Base-by-base conservation (phyloP, 2,329 filamentous ascomycete genomes). In the Scedosporium boydii region DNA sequence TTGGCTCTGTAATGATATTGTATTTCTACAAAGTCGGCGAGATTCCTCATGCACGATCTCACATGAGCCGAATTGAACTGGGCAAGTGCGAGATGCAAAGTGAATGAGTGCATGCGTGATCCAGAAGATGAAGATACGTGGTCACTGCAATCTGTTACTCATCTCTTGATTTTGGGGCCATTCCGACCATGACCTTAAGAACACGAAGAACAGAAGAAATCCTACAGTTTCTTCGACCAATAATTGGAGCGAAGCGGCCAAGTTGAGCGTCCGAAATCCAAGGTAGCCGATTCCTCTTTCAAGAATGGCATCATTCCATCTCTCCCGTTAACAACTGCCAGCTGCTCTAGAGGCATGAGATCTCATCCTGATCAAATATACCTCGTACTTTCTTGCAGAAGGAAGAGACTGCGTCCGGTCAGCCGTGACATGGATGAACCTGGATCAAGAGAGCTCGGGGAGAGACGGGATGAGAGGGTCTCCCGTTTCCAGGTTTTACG, bases 1-100 rank as follows among this genome's bases (percentile, higher is more conserved):
- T 55, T 55, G 51, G 51, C 18, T 27, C 51, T 4, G 21, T 55
- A 2, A n/a, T 10, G 12, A 55, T 23, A 55, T 55, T 55, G 51
- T 1, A 55, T 7, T 27, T n/a, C n/a, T 21, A 53, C 48, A 1
- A 21, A 55, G 23, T 27, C 5, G 18, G 18, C 21, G n/a, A 9
- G 23, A 55, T 55, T 55, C 51, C 51, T 27, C 51, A 55, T 55
- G 51, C 51, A 55, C 51, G 51, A 55, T 55, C 51, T 55, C 51
- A 55, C 51, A 55, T 55, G 51, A 55, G 51, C 51, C 51, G 18
- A 14, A 27, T 23, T 18, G 21, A 55, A 27, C 51, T 29, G 9
- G 10, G 10, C 51, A n/a, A 55, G 23, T 23, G 18, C 51, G 12
- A 14, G 51, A 55, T 55, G 51, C 21, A 55, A 55, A 55, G 27